A percentile compares a stretch with the other conserved stretches of the same genome.
phyloP scores from a whole-genome alignment of 2,329 filamentous ascomycete species.

The Ilyonectria mors-panacis region DNA sequence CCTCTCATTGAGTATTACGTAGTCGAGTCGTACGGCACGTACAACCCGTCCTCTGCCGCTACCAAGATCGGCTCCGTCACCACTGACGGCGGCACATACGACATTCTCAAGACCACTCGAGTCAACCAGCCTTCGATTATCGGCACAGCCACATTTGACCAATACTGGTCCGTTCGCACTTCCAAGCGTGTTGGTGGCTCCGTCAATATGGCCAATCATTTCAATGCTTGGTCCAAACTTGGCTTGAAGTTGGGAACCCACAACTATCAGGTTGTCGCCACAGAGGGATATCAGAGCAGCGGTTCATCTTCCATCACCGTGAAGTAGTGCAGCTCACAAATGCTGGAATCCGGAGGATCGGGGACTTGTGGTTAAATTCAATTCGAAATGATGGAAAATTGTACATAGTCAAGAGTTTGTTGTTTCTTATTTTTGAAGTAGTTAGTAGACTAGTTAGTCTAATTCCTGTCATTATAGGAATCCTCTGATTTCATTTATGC shows the following conservation, averaged over 20 bases:
- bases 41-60: slow-evolving; percentile 52
- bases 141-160: slow-evolving; percentile 65
- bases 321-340: background rate
- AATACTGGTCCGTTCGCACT: slow-evolving; percentile 67
- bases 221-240: slow-evolving; percentile 65
- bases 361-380: background rate
- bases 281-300: slow-evolving; percentile 67
- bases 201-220: slow-evolving; percentile 65
- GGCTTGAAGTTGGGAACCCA: slow-evolving; percentile 64
- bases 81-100: slow-evolving; percentile 56
- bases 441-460: background rate
- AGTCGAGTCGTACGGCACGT: slow-evolving; percentile 54
- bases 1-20: slow-evolving; percentile 58
- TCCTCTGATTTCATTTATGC: no score
- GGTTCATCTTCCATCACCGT: slow-evolving; percentile 65
- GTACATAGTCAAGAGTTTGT: background rate
- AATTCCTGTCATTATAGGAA: background rate
- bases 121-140: slow-evolving; percentile 63
- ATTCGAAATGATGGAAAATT: background rate
- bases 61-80: slow-evolving; percentile 53
- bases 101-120: slow-evolving; percentile 55
- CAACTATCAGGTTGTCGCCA: slow-evolving; percentile 70
- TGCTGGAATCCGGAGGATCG: background rate
- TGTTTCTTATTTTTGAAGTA: background rate
- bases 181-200: slow-evolving; percentile 65